Base-by-base conservation (phyloP, 2,329 filamentous ascomycete genomes). In the Pseudogymnoascus sp. region DNA sequence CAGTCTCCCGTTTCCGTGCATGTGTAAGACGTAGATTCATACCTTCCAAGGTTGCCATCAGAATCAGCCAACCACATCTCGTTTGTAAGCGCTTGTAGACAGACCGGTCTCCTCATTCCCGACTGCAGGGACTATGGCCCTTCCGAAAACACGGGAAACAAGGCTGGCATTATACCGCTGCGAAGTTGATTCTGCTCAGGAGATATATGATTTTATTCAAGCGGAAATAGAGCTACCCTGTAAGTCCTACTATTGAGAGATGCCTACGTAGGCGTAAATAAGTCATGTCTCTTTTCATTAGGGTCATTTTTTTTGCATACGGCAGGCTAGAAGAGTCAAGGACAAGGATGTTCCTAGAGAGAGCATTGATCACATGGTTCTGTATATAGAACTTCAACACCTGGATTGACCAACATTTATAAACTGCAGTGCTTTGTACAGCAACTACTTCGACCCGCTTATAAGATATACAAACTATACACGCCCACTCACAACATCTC, bases 391-490 rank as follows among this genome's bases (percentile, higher is more conserved):
- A 45, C 3, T 25, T 25, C 41, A 25, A 45, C n/a, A 11, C 79
- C 61, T 2, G 80, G 5, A 18, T 81, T 63, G 1, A 83, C 83
- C 11, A 84, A 69, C 2, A 76, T 67, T 1, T 82, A 85, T 23
- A 83, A 73, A 59, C 74, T 77, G 66, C 82, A 80, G 4, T 67
- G 73, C 0, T 79, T 79, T 8, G 73, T 71, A 38, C 72, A 75
- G 58, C 69, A 71, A 69, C 79, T 85, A 3, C 85, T 74, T 16
- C 38, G 9, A 35, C 18, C 33, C 35, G 40, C 60, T 49, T 12
- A 49, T 49, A 25, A 60, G 58, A 40, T 16, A 40, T 16, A 38
- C 35, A 45, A 38, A 40, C 35, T 25, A 45, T 38, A 45, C 38
- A 45, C 37, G 1, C 49, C 7, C 49, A 16, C 28, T 55, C 16